These are phyloP conservation scores for Umbelopsis ramanniana DNA, from an alignment of 192 early-diverging fungal genomes.

Conservation along the genomic window DNA sequence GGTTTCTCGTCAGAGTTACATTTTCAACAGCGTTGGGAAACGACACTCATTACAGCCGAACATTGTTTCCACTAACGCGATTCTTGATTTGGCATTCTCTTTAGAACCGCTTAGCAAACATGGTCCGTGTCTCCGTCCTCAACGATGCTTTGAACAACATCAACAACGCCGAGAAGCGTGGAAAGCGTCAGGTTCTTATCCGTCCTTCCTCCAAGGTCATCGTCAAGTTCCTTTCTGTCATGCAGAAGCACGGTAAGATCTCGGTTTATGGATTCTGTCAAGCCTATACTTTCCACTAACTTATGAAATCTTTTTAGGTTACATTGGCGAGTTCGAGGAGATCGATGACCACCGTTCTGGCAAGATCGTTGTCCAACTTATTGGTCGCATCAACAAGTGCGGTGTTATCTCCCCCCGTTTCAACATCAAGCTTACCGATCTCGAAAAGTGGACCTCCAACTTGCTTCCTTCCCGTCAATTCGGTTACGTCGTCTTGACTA, in stretches of 20 bases:
- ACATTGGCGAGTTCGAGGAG: slow-evolving; percentile 99
- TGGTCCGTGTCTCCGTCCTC: slow-evolving; percentile 97
- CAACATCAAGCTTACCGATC: slow-evolving; percentile 91
- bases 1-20: not conserved
- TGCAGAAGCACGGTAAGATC: slow-evolving; percentile 95
- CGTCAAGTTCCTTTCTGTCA: slow-evolving; percentile 97
- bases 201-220: slow-evolving; percentile 98
- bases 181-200: slow-evolving; percentile 97
- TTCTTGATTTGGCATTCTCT: slow-evolving; percentile 16
- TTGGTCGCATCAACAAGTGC: slow-evolving; percentile 99
- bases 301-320: slow-evolving; percentile 57
- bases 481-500: slow-evolving; percentile 92
- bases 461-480: slow-evolving; percentile 99
- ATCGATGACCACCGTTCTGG: slow-evolving; percentile 97
- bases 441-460: slow-evolving; percentile 97
- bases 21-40: slow-evolving; percentile 19
- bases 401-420: slow-evolving; percentile 99
- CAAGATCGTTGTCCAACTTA: slow-evolving; percentile 98
- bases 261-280: not conserved
- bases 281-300: not conserved
- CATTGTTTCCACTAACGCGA: slow-evolving; percentile 29
- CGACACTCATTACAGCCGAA: slow-evolving; percentile 51
- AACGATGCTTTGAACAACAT: slow-evolving; percentile 99
- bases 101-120: slow-evolving; percentile 54
- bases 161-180: slow-evolving; percentile 98